phyloP scores from a whole-genome alignment of 2,329 filamentous ascomycete species.

The Malbranchea zuffiana region DNA sequence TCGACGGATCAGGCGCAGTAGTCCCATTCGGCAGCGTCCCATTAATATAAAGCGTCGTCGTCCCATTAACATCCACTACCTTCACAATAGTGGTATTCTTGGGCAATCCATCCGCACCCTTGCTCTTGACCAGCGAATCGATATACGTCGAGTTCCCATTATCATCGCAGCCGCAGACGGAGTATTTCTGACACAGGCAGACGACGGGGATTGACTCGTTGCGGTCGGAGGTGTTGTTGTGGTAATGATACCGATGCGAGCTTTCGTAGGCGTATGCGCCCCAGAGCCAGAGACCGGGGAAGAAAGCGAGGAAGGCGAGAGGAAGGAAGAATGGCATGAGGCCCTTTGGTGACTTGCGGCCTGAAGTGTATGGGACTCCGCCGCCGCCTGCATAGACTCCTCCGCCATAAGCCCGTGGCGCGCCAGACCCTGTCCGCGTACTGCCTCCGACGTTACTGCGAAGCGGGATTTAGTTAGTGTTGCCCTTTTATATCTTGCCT shows the following conservation, averaged over 20 bases:
- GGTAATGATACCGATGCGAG: conserved; percentile 37
- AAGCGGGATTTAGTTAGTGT: conserved; percentile 1
- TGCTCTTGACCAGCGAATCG: conserved; percentile 34
- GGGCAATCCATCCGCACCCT: conserved; percentile 21
- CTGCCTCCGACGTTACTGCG: conserved; percentile 14
- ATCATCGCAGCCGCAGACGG: conserved; percentile 48
- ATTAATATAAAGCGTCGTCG: conserved; percentile 37
- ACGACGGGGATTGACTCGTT: conserved; percentile 44
- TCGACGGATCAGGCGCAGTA: conserved; percentile 26
- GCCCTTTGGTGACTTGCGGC: conserved; percentile 36
- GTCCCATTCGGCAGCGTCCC: conserved; percentile 38
- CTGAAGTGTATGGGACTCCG: conserved; percentile 40
- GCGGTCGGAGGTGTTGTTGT: conserved; percentile 33
- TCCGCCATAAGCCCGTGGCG: conserved; percentile 38
- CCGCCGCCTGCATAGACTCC: conserved; percentile 48
- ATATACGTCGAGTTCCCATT: conserved; percentile 36
- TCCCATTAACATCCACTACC: conserved; percentile 34
- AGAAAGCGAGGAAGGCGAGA: conserved; percentile 36
- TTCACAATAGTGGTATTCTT: conserved; percentile 31
- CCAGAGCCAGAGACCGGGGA: conserved; percentile 47
- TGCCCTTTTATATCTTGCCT: neutral
- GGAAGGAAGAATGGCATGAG: conserved; percentile 41
- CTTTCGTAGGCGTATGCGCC: conserved; percentile 47
- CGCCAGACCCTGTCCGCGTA: conserved; percentile 13
- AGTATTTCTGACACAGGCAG: conserved; percentile 46